Conservation (phyloP, 768 basidiomycete genomes). For the Termitomyces sp. region DNA sequence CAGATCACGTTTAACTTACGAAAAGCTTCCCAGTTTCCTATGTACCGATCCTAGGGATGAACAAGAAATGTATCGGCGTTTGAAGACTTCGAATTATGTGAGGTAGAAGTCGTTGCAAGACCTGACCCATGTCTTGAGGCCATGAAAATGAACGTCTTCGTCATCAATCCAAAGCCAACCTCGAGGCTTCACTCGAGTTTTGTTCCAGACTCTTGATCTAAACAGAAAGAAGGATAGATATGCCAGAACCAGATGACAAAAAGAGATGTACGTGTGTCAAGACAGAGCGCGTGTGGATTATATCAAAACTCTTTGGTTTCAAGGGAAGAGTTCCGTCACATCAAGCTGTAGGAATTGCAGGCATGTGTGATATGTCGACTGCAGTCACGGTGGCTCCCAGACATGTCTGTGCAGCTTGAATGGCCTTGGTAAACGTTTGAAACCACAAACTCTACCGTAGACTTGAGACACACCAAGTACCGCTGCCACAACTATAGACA, state of each 20-base stretch:
- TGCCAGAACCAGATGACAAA: not conserved
- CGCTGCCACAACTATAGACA: not conserved
- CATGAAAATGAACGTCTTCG: not conserved
- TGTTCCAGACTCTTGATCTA: not conserved
- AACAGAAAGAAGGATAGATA: not conserved
- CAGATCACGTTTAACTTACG: not conserved
- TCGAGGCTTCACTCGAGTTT: not conserved
- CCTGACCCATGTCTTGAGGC: not conserved
- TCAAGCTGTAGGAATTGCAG: not conserved
- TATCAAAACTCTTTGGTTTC: not conserved
- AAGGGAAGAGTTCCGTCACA: not conserved
- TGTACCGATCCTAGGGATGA: not conserved
- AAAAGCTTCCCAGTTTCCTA: not conserved
- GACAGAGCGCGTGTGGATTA: not conserved
- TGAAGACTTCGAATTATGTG: not conserved
- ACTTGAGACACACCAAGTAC: not conserved
- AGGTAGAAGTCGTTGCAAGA: not conserved
- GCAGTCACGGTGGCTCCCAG: too few relatives aligned
- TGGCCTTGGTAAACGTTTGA: not conserved
- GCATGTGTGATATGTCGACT: not conserved
- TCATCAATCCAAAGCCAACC: slow-evolving; percentile 7
- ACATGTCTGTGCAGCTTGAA: not conserved
- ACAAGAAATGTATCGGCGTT: not conserved
- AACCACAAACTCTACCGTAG: not conserved
- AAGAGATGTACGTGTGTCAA: not conserved